Evolutionary conservation across 1,139 yeast species (phyloP).

Genomic region (Saccharomyces hybrid): DNA sequence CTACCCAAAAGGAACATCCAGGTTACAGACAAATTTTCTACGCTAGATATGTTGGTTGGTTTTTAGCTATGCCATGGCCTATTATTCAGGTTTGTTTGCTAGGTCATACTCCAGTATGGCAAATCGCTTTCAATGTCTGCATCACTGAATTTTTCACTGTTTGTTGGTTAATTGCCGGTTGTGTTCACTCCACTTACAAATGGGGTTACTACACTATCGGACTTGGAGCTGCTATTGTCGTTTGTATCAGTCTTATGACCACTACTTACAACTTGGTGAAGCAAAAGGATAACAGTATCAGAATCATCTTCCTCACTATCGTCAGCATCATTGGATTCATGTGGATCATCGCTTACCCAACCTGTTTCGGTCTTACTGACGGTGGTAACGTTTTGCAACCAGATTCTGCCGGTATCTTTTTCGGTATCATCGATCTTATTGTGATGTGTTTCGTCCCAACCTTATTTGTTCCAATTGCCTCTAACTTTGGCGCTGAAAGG

Average conservation of each 20-base stretch:
- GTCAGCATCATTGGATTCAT: constrained; percentile 34
- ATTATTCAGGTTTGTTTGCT: constrained; percentile 42
- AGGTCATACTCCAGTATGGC: constrained; percentile 36
- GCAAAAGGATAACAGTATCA: constrained; percentile 14
- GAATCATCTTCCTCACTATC: constrained; percentile 15
- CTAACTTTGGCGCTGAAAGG: constrained; percentile 20
- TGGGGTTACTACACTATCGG: constrained; percentile 42
- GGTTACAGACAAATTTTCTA: constrained; percentile 57
- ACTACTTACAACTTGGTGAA: constrained; percentile 22
- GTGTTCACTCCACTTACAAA: constrained; percentile 50
- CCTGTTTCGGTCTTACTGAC: constrained; percentile 54
- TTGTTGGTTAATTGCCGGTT: constrained; percentile 46
- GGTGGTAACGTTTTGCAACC: constrained; percentile 61
- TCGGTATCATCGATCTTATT: constrained; percentile 50
- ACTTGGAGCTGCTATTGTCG: constrained; percentile 25
- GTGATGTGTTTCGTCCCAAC: constrained; percentile 33
- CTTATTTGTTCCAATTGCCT: constrained; percentile 19
- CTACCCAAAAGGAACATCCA: constrained; percentile 29
- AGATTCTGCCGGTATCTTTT: constrained; percentile 55
- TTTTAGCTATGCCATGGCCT: constrained; percentile 51
- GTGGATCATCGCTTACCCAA: constrained; percentile 44
- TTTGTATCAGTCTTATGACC: constrained; percentile 21
- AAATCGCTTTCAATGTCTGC: constrained; percentile 36
- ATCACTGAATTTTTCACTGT: constrained; percentile 45
- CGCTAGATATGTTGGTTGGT: constrained; percentile 60